Percentiles rank a stretch among this genome's conserved stretches.
phyloP scores from a whole-genome alignment of 805 yeast genomes.

The Starmera amethionina region DNA sequence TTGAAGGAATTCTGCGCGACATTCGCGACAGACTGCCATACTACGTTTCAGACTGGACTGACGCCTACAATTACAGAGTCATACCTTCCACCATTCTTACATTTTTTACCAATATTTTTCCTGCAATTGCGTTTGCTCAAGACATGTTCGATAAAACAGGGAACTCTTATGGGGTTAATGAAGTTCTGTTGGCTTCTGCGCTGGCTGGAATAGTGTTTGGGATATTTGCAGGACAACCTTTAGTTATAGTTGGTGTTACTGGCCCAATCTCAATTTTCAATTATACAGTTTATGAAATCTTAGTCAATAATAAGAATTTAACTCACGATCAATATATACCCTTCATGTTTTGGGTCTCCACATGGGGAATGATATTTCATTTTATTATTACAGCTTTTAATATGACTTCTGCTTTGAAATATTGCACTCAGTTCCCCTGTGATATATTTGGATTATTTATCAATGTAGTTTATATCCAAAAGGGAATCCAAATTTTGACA shows the following conservation, averaged over 20 bases:
- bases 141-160: constrained; percentile 93
- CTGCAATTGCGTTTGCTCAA: constrained; percentile 93
- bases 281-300: constrained; percentile 74
- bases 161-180: constrained; percentile 85
- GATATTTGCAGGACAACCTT: constrained; percentile 76
- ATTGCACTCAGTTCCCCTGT: constrained; percentile 75
- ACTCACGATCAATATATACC: constrained; percentile 36
- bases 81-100: constrained; percentile 77
- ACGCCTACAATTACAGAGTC: constrained; percentile 79
- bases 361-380: constrained; percentile 87
- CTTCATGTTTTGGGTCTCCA: constrained; percentile 91
- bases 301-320: constrained; percentile 17
- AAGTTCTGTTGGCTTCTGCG: constrained; percentile 74
- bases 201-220: constrained; percentile 89
- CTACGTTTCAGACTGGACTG: constrained; percentile 71
- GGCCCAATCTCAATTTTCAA: constrained; percentile 93
- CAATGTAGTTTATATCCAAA: constrained; percentile 78
- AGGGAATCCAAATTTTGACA: constrained; percentile 75
- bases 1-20: constrained; percentile 26
- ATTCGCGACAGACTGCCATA: constrained; percentile 39
- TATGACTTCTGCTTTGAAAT: constrained; percentile 53
- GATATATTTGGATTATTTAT: constrained; percentile 91
- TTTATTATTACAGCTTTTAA: constrained; percentile 61
- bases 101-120: constrained; percentile 82
- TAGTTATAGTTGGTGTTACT: constrained; percentile 93